phyloP scores from a whole-genome alignment of 2,329 filamentous ascomycete genomes.

The Shiraia sp. region DNA sequence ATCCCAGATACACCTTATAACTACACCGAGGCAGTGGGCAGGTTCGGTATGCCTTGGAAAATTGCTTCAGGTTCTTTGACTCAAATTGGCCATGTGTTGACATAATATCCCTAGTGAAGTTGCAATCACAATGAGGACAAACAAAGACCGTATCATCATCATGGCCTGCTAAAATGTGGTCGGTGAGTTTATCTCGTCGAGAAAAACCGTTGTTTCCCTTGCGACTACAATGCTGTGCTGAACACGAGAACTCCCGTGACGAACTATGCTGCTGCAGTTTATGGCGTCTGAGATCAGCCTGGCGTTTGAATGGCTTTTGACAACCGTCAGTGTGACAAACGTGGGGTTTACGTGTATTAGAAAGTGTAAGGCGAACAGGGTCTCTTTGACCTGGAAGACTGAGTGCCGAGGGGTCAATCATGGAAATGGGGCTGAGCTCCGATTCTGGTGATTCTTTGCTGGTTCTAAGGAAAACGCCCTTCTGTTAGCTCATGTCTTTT shows the following conservation, averaged over 20 bases:
- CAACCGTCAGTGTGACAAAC: conserved; percentile 4
- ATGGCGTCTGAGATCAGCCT: conserved; percentile 10
- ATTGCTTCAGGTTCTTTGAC: not conserved
- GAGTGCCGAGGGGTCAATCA: too few species aligned
- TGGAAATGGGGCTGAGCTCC: too few species aligned
- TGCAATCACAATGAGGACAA: conserved; percentile 1
- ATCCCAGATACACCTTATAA: not conserved
- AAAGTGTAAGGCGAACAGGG: not conserved
- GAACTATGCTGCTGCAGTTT: conserved; percentile 2
- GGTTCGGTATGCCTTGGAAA: not conserved
- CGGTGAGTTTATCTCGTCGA: conserved; percentile 15
- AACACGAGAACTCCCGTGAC: conserved; percentile 1
- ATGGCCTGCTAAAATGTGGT: conserved; percentile 18
- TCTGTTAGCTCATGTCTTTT: conserved; percentile 26
- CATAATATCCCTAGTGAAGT: conserved; percentile 3
- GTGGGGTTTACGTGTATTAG: not conserved
- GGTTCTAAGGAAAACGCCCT: conserved; percentile 8
- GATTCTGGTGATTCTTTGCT: too few species aligned
- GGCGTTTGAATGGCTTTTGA: conserved; percentile 8
- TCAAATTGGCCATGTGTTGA: conserved; percentile 2
- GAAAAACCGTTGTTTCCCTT: conserved; percentile 6
- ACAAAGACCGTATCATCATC: conserved; percentile 8
- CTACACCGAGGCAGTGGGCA: too few species aligned
- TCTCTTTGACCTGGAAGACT: not conserved
- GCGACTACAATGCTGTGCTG: conserved; percentile 5